Conservation (phyloP, 202 grass and related monocot species). For the Tripidium arundinaceum region DNA sequence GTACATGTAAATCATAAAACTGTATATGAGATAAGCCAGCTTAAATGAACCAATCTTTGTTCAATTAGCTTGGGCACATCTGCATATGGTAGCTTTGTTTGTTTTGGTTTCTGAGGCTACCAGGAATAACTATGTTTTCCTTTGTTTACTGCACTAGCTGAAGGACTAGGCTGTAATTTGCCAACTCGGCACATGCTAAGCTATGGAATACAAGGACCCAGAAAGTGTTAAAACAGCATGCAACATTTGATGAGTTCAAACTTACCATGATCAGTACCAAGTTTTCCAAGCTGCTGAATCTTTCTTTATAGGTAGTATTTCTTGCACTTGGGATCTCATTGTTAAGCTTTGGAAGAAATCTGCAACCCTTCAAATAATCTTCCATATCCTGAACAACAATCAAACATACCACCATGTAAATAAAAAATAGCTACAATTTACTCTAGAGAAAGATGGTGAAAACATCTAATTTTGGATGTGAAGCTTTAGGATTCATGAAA, state of each 20-base stretch:
- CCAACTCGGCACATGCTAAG: neutral
- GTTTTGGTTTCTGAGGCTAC: neutral
- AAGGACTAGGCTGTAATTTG: neutral
- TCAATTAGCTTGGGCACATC: neutral
- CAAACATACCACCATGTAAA: neutral
- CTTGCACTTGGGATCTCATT: constrained; percentile 75
- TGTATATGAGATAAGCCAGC: neutral
- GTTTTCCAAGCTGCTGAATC: constrained; percentile 79
- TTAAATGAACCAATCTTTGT: neutral
- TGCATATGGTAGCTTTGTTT: neutral
- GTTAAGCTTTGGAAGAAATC: constrained; percentile 93
- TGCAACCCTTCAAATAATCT: constrained; percentile 87
- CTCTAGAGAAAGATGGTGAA: neutral
- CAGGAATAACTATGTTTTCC: neutral
- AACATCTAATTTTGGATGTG: neutral
- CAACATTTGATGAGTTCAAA: constrained; percentile 27
- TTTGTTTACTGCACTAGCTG: neutral
- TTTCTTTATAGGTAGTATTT: constrained; percentile 87
- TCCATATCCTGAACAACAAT: constrained; percentile 62
- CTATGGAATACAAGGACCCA: neutral
- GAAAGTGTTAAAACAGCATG: constrained; percentile 4
- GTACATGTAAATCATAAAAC: neutral
- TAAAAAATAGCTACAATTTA: constrained; percentile 8
- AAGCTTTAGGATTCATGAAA: neutral
- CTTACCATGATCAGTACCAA: constrained; percentile 89